Percentiles rank a stretch among this genome's conserved stretches.
Evolutionary conservation across 2,329 filamentous ascomycete species (phyloP).

Genomic region (Leptographium procerum): DNA sequence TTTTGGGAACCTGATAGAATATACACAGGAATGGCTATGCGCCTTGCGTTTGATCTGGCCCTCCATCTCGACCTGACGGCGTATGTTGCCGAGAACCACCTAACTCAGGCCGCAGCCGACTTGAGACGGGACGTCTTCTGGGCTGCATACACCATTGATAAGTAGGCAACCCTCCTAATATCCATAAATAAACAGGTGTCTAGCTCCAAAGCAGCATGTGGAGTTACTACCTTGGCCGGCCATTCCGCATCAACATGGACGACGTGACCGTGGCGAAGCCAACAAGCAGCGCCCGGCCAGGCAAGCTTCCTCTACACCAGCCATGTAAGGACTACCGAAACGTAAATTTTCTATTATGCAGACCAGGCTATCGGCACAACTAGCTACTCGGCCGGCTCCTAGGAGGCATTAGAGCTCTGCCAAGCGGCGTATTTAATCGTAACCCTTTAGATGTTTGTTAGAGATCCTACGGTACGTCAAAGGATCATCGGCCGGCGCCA

Average conservation of each 20-base stretch:
- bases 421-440: background rate
- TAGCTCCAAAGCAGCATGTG: too few relatives aligned
- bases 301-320: background rate
- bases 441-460: background rate
- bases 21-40: constrained; percentile 31
- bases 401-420: background rate
- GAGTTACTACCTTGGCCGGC: constrained; percentile 3
- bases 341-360: background rate
- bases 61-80: constrained; percentile 27
- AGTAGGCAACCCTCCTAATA: constrained; percentile 2
- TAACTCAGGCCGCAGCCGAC: constrained; percentile 26
- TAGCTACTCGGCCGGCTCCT: background rate
- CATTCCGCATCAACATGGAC: background rate
- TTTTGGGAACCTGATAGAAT: too few relatives aligned
- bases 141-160: constrained; percentile 29
- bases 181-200: background rate
- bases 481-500: too few relatives aligned
- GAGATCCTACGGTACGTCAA: background rate
- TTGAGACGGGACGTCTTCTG: constrained; percentile 29
- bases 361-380: background rate
- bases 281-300: too few relatives aligned
- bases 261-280: background rate
- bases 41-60: constrained; percentile 31
- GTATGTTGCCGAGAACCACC: constrained; percentile 26
- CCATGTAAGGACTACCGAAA: background rate